Evolutionary conservation across 768 basidiomycete species (phyloP).

Genomic region (Amylocystis lapponica): DNA sequence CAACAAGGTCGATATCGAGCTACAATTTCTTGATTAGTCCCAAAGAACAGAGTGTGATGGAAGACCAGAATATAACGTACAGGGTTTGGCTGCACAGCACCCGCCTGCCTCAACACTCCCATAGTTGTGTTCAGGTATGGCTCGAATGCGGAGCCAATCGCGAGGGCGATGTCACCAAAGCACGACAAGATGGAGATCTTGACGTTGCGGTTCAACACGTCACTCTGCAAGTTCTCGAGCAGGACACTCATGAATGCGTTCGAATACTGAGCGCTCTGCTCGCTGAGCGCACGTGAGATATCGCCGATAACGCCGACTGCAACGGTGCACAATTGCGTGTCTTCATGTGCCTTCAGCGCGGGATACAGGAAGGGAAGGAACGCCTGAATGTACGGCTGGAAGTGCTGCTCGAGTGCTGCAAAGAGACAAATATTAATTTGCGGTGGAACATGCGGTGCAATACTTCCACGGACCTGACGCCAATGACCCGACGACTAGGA

Average conservation of each 20-base stretch:
- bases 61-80: constrained; percentile 40
- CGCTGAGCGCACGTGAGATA: constrained; percentile 89
- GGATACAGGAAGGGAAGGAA: constrained; percentile 85
- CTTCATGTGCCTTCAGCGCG: constrained; percentile 89
- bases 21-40: constrained; percentile 16
- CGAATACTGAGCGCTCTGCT: constrained; percentile 78
- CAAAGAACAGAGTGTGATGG: background rate
- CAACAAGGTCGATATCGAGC: constrained; percentile 87
- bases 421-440: constrained; percentile 1
- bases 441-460: constrained; percentile 5
- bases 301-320: constrained; percentile 96
- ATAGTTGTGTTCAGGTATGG: constrained; percentile 89
- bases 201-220: constrained; percentile 86
- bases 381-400: constrained; percentile 77
- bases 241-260: constrained; percentile 88
- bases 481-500: constrained; percentile 87
- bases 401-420: constrained; percentile 68
- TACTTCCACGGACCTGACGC: constrained; percentile 49
- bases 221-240: constrained; percentile 85
- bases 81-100: constrained; percentile 79
- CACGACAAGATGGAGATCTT: constrained; percentile 95
- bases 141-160: constrained; percentile 80
- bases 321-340: constrained; percentile 92
- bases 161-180: constrained; percentile 95
- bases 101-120: constrained; percentile 88